Evolutionary conservation across 139 green algal genomes (phyloP), one percentile per base, ranked within the genome.

Genomic region (Chara braunii): DNA sequence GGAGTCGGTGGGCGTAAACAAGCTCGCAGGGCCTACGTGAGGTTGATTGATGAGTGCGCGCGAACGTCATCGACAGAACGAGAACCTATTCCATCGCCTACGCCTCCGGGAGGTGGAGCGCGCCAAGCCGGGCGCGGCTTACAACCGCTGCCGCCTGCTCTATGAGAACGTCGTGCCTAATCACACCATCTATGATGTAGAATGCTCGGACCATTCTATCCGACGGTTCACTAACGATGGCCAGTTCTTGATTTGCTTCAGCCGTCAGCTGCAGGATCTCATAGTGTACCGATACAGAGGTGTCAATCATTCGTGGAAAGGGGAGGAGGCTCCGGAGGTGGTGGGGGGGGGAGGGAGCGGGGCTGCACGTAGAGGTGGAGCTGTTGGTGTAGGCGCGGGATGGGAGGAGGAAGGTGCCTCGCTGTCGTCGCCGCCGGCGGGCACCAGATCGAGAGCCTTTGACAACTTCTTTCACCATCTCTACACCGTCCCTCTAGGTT

Each of bases 251-350:
- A 74, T 78, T 12, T 70, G 50, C 48, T 78, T 78, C 43, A 53
- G 30, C 2, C 3, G 68, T 7, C 60, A 59, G 44, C 22, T 18
- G 14, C 60, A 75, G 32, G 54, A 78, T 44, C 42, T 79, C 14
- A 22, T 79, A 2, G 66, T 79, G 29, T 79, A 78, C 66, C 71
- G 71, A 31, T 72, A 75, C 65, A 22, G n/a, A n/a, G n/a, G n/a
- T n/a, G n/a, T n/a, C n/a, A n/a, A n/a, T n/a, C 51, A 51, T 7
- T 51, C 51, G 32, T 36, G 23, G 18, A 33, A 12, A n/a, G 33
- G 32, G 1, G 66, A 65, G 30, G 44, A 66, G 7, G 18, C 59
- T 14, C 11, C 59, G 12, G 9, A 73, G 1, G 23, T 37, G 22
- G 51, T 37, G 2, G 67, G 26, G 1, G n/a, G n/a, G n/a, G n/a